Evolutionary conservation across 768 basidiomycete species (phyloP).

Genomic region (Mycena epipterygia): DNA sequence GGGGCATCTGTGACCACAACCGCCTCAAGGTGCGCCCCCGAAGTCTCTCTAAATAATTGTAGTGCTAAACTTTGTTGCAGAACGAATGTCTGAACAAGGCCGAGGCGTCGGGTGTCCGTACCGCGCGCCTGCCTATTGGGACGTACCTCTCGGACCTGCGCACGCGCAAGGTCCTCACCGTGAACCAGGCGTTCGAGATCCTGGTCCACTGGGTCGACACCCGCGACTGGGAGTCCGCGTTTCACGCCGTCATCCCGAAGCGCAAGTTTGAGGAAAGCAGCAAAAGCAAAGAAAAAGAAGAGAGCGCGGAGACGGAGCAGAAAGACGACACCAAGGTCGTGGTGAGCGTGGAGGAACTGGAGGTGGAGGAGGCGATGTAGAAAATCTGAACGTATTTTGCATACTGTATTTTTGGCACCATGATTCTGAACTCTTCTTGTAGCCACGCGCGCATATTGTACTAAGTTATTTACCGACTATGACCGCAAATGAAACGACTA

Average conservation of each 20-base stretch:
- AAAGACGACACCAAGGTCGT: conserved; percentile 24
- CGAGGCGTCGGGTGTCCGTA: conserved; percentile 75
- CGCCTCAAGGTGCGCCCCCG: conserved; percentile 83
- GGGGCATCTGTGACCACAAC: conserved; percentile 96
- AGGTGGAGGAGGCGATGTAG: conserved; percentile 20
- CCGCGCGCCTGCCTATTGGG: conserved; percentile 96
- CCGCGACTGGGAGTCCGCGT: conserved; percentile 87
- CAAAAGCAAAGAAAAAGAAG: conserved; percentile 27
- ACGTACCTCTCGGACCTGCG: conserved; percentile 86
- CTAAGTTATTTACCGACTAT: too few species aligned
- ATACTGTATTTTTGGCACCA: conserved; percentile 11
- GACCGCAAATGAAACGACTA: too few species aligned
- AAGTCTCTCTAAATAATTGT: neutral
- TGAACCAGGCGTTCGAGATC: conserved; percentile 97
- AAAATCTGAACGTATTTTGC: conserved; percentile 8
- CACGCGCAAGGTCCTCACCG: conserved; percentile 96
- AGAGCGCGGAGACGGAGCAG: conserved; percentile 22
- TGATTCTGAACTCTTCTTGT: neutral
- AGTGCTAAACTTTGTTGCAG: conserved; percentile 59
- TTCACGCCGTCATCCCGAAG: conserved; percentile 91
- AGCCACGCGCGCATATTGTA: neutral
- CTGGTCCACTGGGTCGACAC: conserved; percentile 91
- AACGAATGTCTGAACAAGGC: conserved; percentile 93
- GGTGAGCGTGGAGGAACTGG: conserved; percentile 34
- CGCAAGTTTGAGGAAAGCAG: conserved; percentile 79